Evolutionary conservation across 2,329 filamentous ascomycete genomes (phyloP).

Genomic region (Zymoseptoria pseudotritici): DNA sequence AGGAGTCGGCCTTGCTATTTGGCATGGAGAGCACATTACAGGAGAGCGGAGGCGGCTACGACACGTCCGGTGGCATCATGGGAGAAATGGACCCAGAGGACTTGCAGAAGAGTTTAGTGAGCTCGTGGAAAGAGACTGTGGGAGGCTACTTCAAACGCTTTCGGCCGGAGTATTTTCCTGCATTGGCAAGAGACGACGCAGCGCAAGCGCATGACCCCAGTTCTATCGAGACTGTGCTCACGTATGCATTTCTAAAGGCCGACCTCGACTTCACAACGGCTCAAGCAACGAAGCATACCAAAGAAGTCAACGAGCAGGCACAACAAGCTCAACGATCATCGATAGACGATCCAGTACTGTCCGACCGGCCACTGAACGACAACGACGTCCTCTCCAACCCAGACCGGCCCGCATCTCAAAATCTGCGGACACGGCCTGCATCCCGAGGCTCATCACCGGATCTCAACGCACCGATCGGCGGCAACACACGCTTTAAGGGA

Average conservation of each 20-base stretch:
- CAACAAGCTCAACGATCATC: conserved; percentile 10
- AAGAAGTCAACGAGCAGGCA: conserved; percentile 9
- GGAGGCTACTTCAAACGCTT: conserved; percentile 94
- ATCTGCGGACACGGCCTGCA: conserved; percentile 21
- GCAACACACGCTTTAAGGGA: conserved; percentile 71
- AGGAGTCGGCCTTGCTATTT: conserved; percentile 69
- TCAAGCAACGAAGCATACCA: conserved; percentile 65
- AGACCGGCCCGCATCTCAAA: conserved; percentile 37
- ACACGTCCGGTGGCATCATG: conserved; percentile 35
- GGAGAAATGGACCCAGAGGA: conserved; percentile 56
- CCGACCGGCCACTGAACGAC: conserved; percentile 73
- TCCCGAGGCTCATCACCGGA: conserved; percentile 40
- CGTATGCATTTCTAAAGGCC: conserved; percentile 87
- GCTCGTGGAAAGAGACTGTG: conserved; percentile 73
- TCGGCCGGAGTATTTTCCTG: conserved; percentile 63
- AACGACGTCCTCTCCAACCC: conserved; percentile 72
- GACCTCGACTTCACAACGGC: conserved; percentile 91
- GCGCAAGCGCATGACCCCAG: conserved; percentile 35
- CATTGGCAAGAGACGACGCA: conserved; percentile 11
- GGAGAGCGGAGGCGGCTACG: conserved; percentile 29
- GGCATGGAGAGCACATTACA: conserved; percentile 66
- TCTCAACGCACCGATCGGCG: conserved; percentile 59
- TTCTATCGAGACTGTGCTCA: conserved; percentile 69
- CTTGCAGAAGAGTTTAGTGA: conserved; percentile 64
- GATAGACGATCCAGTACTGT: conserved; percentile 59